Percentiles rank a stretch among this genome's conserved stretches.
Conservation (phyloP, 306 rosid genomes). For the Arachis hypogaea region DNA sequence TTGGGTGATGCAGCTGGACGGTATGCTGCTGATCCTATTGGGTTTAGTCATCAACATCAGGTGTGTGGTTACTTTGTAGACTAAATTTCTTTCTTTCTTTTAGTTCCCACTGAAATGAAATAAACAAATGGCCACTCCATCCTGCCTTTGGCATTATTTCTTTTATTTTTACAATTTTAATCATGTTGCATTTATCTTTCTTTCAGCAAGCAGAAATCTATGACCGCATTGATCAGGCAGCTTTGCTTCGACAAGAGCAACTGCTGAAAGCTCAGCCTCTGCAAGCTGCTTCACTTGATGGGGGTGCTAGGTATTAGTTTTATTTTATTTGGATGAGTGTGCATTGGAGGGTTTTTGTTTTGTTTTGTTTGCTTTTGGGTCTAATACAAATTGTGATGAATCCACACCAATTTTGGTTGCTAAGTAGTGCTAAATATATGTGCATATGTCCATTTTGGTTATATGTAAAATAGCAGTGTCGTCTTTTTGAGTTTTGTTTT, state of each 20-base stretch:
- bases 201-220: conserved; percentile 70
- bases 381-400: conserved; percentile 27
- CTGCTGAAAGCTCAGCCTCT: conserved; percentile 83
- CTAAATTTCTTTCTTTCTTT: conserved; percentile 14
- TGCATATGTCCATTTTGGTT: conserved; percentile 36
- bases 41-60: conserved; percentile 82
- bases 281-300: conserved; percentile 84
- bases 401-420: conserved; percentile 29
- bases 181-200: conserved; percentile 29
- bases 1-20: conserved; percentile 74
- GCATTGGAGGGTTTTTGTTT: background rate
- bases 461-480: conserved; percentile 29
- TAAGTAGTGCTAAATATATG: conserved; percentile 29
- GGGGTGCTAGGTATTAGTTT: conserved; percentile 74
- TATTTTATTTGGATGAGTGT: background rate
- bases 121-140: conserved; percentile 2
- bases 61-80: conserved; percentile 45
- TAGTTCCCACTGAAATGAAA: background rate
- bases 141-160: conserved; percentile 1
- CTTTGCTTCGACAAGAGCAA: conserved; percentile 92
- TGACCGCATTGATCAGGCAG: conserved; percentile 85
- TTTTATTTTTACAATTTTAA: background rate
- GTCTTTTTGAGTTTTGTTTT: conserved; percentile 45
- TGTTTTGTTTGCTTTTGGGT: background rate
- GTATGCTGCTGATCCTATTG: conserved; percentile 74